Evolutionary conservation across 2,329 filamentous ascomycete genomes (phyloP).

Genomic region (Penicillium oxalicum): DNA sequence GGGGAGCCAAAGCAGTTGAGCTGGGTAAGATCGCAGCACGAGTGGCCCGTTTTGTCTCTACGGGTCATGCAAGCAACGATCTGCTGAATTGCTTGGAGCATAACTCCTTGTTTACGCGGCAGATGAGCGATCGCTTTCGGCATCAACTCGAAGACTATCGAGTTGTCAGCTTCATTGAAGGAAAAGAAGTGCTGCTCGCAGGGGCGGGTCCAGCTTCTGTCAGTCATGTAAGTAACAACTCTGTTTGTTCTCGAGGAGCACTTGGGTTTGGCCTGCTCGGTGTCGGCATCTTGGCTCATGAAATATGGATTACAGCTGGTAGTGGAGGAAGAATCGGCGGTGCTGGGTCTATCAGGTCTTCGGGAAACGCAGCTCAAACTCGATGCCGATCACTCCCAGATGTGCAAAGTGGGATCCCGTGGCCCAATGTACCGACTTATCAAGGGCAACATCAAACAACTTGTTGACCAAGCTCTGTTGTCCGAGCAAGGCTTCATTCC

Average conservation of each 20-base stretch:
- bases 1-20: constrained; percentile 29
- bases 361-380: constrained; percentile 33
- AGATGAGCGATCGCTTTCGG: constrained; percentile 29
- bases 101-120: constrained; percentile 27
- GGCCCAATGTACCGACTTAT: constrained; percentile 30
- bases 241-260: too few species aligned
- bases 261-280: background rate
- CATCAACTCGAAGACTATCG: constrained; percentile 32
- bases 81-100: constrained; percentile 26
- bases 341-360: constrained; percentile 29
- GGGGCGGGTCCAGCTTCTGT: constrained; percentile 26
- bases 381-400: constrained; percentile 32
- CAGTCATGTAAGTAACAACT: constrained; percentile 22
- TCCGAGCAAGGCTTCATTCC: constrained; percentile 28
- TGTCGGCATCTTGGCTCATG: background rate
- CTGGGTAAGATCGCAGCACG: constrained; percentile 30
- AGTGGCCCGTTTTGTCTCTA: constrained; percentile 28
- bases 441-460: constrained; percentile 30
- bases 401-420: constrained; percentile 28
- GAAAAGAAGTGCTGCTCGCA: constrained; percentile 26
- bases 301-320: constrained; percentile 24
- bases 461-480: constrained; percentile 27
- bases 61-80: constrained; percentile 28
- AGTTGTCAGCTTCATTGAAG: constrained; percentile 32
- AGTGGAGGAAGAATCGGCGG: constrained; percentile 32